Evolutionary conservation across 1,284 basidiomycete species (phyloP).

Genomic region (Waitea zeae): DNA sequence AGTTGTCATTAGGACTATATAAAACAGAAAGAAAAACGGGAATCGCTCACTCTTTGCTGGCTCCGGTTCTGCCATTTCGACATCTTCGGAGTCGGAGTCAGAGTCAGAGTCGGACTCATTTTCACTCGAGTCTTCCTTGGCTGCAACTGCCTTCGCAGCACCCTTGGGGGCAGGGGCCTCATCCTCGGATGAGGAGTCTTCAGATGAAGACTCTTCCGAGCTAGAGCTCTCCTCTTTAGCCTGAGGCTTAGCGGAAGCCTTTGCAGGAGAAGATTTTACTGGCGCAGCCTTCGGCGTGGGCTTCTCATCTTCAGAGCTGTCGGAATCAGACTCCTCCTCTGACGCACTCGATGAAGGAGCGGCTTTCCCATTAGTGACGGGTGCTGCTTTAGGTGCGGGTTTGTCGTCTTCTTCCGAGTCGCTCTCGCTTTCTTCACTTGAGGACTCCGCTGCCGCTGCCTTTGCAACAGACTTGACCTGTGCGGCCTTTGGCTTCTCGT

Average conservation of each 20-base stretch:
- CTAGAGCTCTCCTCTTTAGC: slow-evolving; percentile 4
- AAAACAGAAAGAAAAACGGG: slow-evolving; percentile 5
- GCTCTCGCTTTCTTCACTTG: too few relatives aligned
- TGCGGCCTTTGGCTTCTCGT: slow-evolving; percentile 20
- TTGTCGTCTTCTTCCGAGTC: too few relatives aligned
- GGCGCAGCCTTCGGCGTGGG: slow-evolving; percentile 5
- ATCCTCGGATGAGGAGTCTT: slow-evolving; percentile 7
- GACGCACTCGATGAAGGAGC: slow-evolving; percentile 8
- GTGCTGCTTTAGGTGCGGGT: too few relatives aligned
- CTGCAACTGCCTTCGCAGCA: too few relatives aligned
- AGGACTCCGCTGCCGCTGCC: slow-evolving; percentile 8
- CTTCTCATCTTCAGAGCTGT: slow-evolving; percentile 3
- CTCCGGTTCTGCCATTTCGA: slow-evolving; percentile 33
- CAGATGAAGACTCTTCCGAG: slow-evolving; percentile 5
- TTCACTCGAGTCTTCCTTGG: slow-evolving; percentile 13
- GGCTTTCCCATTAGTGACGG: too few relatives aligned
- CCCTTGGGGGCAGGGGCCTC: slow-evolving; percentile 5
- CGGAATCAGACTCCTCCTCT: slow-evolving; percentile 12
- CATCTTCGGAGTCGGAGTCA: slow-evolving; percentile 33
- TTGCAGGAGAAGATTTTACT: slow-evolving; percentile 11
- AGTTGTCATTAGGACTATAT: neutral
- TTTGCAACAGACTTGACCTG: slow-evolving; percentile 18
- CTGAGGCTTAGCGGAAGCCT: slow-evolving; percentile 11
- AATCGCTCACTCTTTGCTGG: slow-evolving; percentile 25
- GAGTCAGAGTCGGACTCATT: slow-evolving; percentile 14